These are phyloP conservation scores for Andrographis paniculata DNA, from an alignment of 305 asterid species.

Conservation along the genomic window DNA sequence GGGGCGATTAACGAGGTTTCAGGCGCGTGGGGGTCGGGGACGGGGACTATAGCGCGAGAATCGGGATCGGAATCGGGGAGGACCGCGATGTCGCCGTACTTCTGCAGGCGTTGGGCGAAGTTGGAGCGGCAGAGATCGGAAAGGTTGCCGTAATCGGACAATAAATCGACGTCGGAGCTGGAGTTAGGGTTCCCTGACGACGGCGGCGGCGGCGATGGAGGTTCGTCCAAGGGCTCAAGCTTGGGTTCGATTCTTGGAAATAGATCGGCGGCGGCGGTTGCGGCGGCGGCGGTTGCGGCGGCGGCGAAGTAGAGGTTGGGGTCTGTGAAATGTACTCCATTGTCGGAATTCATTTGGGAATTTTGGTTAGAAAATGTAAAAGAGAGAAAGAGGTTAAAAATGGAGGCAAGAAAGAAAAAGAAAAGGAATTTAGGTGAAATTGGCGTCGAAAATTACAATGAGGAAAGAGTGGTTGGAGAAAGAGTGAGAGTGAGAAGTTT, in stretches of 20 bases:
- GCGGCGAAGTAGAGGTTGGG: too few relatives aligned
- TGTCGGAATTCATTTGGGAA: too few relatives aligned
- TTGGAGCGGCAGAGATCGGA: conserved; percentile 41
- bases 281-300: too few relatives aligned
- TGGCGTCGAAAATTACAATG: too few relatives aligned
- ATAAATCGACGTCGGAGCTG: conserved; percentile 19
- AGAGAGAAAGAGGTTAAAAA: too few relatives aligned
- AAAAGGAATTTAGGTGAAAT: too few relatives aligned
- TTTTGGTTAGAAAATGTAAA: too few relatives aligned
- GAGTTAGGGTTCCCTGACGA: neutral
- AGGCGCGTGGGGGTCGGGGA: conserved; percentile 15
- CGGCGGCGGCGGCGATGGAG: conserved; percentile 6
- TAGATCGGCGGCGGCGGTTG: conserved; percentile 16
- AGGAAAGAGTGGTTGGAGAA: too few relatives aligned
- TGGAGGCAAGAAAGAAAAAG: too few relatives aligned
- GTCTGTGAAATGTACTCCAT: too few relatives aligned
- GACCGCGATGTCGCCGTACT: conserved; percentile 11
- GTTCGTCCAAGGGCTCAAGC: conserved; percentile 34
- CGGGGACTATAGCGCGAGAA: conserved; percentile 42
- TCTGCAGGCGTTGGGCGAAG: conserved; percentile 20
- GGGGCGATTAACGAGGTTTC: conserved; percentile 26
- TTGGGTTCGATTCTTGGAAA: conserved; percentile 38
- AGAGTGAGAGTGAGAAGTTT: too few relatives aligned
- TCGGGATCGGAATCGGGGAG: conserved; percentile 15
- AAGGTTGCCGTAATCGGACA: conserved; percentile 41